Base-by-base conservation (phyloP, 2,329 filamentous ascomycete genomes). In the Pseudogymnoascus sp. region DNA sequence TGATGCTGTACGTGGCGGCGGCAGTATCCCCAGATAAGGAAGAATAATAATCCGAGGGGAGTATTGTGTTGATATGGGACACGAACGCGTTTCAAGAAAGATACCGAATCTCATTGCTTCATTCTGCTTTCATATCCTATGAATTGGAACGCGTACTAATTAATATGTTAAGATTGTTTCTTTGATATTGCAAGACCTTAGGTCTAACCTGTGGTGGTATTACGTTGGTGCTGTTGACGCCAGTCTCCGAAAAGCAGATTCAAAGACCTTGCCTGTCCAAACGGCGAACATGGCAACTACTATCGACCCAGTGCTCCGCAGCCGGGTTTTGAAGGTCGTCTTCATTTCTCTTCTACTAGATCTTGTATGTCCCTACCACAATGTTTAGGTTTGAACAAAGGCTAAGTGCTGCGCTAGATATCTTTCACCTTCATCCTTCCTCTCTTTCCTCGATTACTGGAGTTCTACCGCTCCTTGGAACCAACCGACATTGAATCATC, bases 381-480 rank as follows among this genome's bases (percentile, higher is more conserved):
- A 59, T 25, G 16, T 64, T 44, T 63, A 21, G 61, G 37, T 63
- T 64, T n/a, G 56, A 14, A 38, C 25, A n/a, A 34, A 44, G 18
- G 53, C 64, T 42, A 40, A 60, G 38, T 42, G n/a, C 31, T 11
- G 37, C 28, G 34, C 60, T 67, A 97, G 93, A 91, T 97, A 72
- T 97, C 93, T 63, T 99, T 99, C 76, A 99, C 95, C 31, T 97
- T 99, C 74, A 97, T 97, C 73, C 88, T 99, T 7, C 95, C 95
- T 0, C 85, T 99, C 37, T 99, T 97, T 74, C 95, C 93, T 6
- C 93, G 92, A 64, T 88, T 99, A 50, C 89, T 97, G 76, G 89
- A 96, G 71, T 97, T 97, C 83, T 99, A 97, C 79, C 90, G 91
- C 77, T 88, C 91, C 73, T 86, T 87, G 76, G 93, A 97, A 77